A percentile compares a stretch with the other conserved stretches of the same genome.
phyloP scores from a whole-genome alignment of 2,329 filamentous ascomycete genomes.

The Gyromitra esculenta region DNA sequence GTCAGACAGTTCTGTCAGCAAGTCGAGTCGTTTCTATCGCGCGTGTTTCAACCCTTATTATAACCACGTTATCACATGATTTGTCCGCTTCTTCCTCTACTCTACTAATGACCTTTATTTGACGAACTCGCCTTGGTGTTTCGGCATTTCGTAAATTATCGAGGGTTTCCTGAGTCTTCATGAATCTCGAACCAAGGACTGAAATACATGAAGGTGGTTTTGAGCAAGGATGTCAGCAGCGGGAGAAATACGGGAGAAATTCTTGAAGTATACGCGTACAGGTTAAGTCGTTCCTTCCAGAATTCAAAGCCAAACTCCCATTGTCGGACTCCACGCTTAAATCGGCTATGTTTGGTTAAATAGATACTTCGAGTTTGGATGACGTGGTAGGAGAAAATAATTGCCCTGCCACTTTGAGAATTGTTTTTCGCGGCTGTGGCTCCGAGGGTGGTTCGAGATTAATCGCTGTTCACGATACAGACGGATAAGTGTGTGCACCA shows the following conservation, averaged over 20 bases:
- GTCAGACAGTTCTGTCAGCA: slow-evolving; percentile 3
- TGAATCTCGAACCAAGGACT: not conserved
- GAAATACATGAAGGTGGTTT: not conserved
- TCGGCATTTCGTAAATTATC: slow-evolving; percentile 1
- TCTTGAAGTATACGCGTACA: slow-evolving; percentile 2
- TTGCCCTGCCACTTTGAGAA: slow-evolving; percentile 7
- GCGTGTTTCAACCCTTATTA: slow-evolving; percentile 10
- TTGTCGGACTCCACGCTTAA: slow-evolving; percentile 6
- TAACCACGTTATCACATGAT: slow-evolving; percentile 45
- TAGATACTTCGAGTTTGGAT: slow-evolving; percentile 19
- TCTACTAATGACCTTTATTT: not conserved
- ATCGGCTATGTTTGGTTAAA: slow-evolving; percentile 23
- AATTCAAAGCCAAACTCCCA: slow-evolving; percentile 1
- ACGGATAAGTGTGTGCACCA: slow-evolving; percentile 28
- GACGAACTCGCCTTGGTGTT: not conserved
- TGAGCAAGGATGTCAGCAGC: not conserved
- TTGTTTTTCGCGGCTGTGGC: slow-evolving; percentile 24
- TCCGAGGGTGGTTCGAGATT: slow-evolving; percentile 28
- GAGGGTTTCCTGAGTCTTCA: not conserved
- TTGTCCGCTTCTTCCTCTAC: slow-evolving; percentile 21
- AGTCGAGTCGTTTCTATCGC: slow-evolving; percentile 18
- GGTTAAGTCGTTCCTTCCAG: slow-evolving; percentile 26
- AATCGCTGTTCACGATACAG: slow-evolving; percentile 18
- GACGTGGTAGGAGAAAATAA: slow-evolving; percentile 9
- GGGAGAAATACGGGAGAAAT: slow-evolving; percentile 15